Evolutionary conservation across 805 yeast species (phyloP).

Genomic region (Metschnikowia lachancei): DNA sequence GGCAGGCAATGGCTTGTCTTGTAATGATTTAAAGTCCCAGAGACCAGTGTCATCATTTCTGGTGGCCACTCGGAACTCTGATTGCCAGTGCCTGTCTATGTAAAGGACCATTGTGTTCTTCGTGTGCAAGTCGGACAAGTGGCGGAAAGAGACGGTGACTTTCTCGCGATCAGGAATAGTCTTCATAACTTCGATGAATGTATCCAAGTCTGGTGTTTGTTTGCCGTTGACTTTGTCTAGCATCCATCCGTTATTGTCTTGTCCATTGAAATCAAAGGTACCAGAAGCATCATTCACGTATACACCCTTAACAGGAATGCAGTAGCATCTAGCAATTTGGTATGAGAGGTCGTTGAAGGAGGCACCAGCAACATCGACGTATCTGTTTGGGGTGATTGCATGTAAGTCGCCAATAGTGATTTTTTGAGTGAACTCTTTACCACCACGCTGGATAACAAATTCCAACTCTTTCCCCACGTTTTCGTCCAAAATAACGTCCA

Average conservation of each 20-base stretch:
- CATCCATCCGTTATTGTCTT: conserved; percentile 74
- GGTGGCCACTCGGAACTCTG: conserved; percentile 64
- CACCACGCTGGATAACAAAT: conserved; percentile 55
- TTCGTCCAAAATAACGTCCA: conserved; percentile 79
- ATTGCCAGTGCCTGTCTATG: conserved; percentile 84
- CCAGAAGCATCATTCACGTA: conserved; percentile 76
- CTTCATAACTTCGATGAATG: conserved; percentile 76
- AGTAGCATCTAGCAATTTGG: conserved; percentile 82
- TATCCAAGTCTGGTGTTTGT: conserved; percentile 70
- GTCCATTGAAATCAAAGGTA: conserved; percentile 59
- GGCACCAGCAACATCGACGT: conserved; percentile 82
- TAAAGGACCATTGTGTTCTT: conserved; percentile 63
- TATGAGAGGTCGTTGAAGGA: conserved; percentile 82
- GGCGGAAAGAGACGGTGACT: conserved; percentile 69
- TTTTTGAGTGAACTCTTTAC: conserved; percentile 48
- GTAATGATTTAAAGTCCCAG: conserved; percentile 54
- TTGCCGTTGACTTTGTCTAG: conserved; percentile 73
- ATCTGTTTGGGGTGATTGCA: conserved; percentile 76
- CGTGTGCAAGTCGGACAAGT: conserved; percentile 76
- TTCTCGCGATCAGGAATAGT: conserved; percentile 71
- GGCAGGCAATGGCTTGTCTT: conserved; percentile 62
- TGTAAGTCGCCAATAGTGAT: conserved; percentile 74
- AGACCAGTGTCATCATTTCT: conserved; percentile 56
- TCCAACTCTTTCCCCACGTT: conserved; percentile 58
- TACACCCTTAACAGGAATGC: conserved; percentile 83